Percentiles rank a stretch among this genome's conserved stretches.
phyloP scores from a whole-genome alignment of 805 yeast genomes.

The Ogataea saltuana region DNA sequence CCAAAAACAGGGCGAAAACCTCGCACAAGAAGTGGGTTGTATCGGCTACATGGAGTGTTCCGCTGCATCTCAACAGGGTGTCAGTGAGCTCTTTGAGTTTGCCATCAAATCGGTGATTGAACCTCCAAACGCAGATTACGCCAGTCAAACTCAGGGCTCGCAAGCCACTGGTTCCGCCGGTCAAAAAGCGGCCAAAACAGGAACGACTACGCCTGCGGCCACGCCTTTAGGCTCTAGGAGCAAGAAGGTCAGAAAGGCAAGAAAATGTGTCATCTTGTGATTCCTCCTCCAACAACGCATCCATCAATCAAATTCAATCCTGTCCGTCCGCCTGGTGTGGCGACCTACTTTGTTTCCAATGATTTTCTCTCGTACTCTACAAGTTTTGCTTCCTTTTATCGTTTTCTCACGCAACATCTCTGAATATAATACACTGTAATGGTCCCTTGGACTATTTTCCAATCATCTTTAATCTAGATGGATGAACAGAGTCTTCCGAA shows the following conservation, averaged over 20 bases:
- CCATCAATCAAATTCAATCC: not conserved
- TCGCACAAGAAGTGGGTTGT: constrained; percentile 73
- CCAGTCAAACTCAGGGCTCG: not conserved
- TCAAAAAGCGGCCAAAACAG: constrained; percentile 5
- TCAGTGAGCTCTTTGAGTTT: constrained; percentile 78
- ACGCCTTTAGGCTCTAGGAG: constrained; percentile 4
- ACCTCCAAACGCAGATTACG: constrained; percentile 40
- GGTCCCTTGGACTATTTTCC: constrained; percentile 18
- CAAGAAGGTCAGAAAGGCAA: constrained; percentile 42
- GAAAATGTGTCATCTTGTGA: constrained; percentile 50
- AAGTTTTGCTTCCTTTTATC: not conserved
- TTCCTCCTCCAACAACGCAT: not conserved
- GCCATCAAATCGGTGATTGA: constrained; percentile 72
- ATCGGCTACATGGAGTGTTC: constrained; percentile 83
- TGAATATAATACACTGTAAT: not conserved
- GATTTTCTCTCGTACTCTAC: not conserved
- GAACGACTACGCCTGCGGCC: not conserved
- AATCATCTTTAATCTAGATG: constrained; percentile 61
- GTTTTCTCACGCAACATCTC: constrained; percentile 1
- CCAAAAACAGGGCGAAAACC: constrained; percentile 57
- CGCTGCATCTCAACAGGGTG: constrained; percentile 86
- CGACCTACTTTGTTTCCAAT: too few relatives aligned
- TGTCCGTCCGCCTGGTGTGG: constrained; percentile 7
- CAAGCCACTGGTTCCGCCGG: not conserved
- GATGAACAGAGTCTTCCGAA: constrained; percentile 51